Evolutionary conservation across 108 stramenopile genomes (phyloP), one percentile per base, ranked within the genome.

Genomic region (Skeletonema costatum): DNA sequence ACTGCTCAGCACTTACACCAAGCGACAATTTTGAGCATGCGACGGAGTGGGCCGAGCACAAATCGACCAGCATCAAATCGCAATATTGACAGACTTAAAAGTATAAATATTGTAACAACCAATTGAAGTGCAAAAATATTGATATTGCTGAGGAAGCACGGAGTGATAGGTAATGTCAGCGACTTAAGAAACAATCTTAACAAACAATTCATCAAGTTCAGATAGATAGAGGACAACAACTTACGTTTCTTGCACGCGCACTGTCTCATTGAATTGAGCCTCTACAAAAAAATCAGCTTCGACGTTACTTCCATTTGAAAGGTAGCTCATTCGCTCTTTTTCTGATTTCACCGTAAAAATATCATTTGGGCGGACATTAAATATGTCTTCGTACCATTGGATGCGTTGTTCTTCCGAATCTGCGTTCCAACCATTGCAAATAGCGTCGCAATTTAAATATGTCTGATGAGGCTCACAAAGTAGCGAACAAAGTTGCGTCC

Each of bases 21-120:
- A 17, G 83, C 83, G 32, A 95, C 91, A 85, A 92, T 93, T 65
- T 89, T 90, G 35, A 95, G 73, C 92, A 95, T 95, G 39, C 91
- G 85, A 7, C 86, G 87, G 29, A 95, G 71, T 7, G 94, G 92
- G 61, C 80, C 88, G 62, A 95, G 86, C 5, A 95, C 94, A 13
- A 93, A 81, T 29, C 87, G 72, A 32, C 80, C 86, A 12, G 91
- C 91, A 76, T 95, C 94, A 39, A 80, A 60, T 38, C 92, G 78
- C 56, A 93, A 60, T 13, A 90, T 79, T 33, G 85, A 72, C 10
- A 95, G 83, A 46, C 86, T 62, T 25, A 72, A 63, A 3, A 95
- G 76, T 14, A 77, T 75, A 16, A 87, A 63, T 21, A 92, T 10
- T 29, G 92, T 75, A 21, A 91, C 50, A 17, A 73, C 66, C 25